These are phyloP conservation scores for Candida palmyrensis DNA, from an alignment of 805 yeast genomes.

Conservation along the genomic window DNA sequence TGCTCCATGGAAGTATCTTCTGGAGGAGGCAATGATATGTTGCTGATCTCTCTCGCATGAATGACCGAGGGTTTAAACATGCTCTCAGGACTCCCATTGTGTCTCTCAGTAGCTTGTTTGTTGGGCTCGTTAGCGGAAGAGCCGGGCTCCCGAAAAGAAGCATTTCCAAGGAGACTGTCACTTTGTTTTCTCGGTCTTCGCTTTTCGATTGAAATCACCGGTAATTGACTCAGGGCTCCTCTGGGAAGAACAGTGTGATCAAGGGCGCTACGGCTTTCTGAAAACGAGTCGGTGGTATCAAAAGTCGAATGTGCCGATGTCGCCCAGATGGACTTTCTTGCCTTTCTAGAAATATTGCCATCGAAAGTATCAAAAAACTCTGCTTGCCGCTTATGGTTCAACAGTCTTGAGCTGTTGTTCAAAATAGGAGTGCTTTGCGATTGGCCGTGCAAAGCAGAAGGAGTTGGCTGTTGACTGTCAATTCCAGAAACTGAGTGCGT, in stretches of 20 bases:
- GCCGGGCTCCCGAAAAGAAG: conserved; percentile 1
- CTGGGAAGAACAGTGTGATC: too few relatives aligned
- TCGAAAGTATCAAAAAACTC: conserved; percentile 20
- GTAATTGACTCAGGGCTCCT: conserved; percentile 6
- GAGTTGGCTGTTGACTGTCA: conserved; percentile 1
- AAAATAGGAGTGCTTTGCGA: conserved; percentile 16
- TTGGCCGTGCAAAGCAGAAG: conserved; percentile 1
- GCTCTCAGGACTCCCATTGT: too few relatives aligned
- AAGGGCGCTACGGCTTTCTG: too few relatives aligned
- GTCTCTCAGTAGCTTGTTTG: too few relatives aligned
- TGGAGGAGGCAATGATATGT: conserved; percentile 34
- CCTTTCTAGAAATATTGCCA: conserved; percentile 18
- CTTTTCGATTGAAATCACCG: conserved; percentile 1
- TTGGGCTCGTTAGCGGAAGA: conserved; percentile 1
- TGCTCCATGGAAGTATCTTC: conserved; percentile 7
- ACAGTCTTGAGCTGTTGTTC: conserved; percentile 19
- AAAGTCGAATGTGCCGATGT: conserved; percentile 2
- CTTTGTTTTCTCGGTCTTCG: conserved; percentile 1
- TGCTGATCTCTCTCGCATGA: conserved; percentile 17
- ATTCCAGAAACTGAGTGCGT: conserved; percentile 3
- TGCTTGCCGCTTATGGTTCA: conserved; percentile 14
- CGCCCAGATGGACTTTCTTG: conserved; percentile 7
- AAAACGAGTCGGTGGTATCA: too few relatives aligned
- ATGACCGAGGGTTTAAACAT: too few relatives aligned
- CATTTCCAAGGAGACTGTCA: too few relatives aligned